These are phyloP conservation scores for Rasamsonia emersonii DNA, from an alignment of 2,329 filamentous ascomycete genomes.

Conservation along the genomic window DNA sequence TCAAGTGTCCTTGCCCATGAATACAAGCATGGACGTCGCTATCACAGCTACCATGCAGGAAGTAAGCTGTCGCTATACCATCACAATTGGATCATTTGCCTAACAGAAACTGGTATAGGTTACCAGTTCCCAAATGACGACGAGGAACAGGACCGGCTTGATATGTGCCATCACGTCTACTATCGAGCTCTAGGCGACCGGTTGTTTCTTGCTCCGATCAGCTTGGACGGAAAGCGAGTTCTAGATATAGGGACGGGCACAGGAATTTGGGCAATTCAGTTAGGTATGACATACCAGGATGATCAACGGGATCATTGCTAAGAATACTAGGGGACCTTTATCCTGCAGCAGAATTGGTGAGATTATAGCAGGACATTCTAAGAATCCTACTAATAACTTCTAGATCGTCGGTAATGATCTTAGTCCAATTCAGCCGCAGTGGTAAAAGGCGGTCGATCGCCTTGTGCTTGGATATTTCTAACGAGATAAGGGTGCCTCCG, in stretches of 20 bases:
- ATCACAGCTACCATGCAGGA: constrained; percentile 10
- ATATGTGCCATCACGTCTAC: constrained; percentile 31
- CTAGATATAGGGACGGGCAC: constrained; percentile 25
- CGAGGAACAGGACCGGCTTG: constrained; percentile 30
- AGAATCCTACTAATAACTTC: too few species aligned
- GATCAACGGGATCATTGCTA: constrained; percentile 7
- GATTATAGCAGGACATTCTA: neutral
- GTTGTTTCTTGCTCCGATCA: constrained; percentile 22
- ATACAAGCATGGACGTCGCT: constrained; percentile 13
- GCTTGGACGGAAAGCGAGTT: constrained; percentile 12
- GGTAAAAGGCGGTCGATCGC: neutral
- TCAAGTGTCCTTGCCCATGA: constrained; percentile 3
- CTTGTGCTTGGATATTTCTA: neutral
- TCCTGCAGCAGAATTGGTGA: neutral
- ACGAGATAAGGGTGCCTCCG: constrained; percentile 40
- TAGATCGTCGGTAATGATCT: constrained; percentile 15
- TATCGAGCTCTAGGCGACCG: constrained; percentile 19
- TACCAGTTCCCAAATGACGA: constrained; percentile 33
- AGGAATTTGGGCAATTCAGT: too few species aligned
- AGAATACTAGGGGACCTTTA: neutral
- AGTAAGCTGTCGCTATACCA: too few species aligned
- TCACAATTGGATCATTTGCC: too few species aligned
- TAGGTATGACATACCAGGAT: constrained; percentile 24
- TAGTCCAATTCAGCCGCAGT: constrained; percentile 14
- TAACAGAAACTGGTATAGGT: too few species aligned